Evolutionary conservation across 2,329 filamentous ascomycete genomes (phyloP), one percentile per base, ranked within the genome.

Genomic region (Trichoderma sp.): DNA sequence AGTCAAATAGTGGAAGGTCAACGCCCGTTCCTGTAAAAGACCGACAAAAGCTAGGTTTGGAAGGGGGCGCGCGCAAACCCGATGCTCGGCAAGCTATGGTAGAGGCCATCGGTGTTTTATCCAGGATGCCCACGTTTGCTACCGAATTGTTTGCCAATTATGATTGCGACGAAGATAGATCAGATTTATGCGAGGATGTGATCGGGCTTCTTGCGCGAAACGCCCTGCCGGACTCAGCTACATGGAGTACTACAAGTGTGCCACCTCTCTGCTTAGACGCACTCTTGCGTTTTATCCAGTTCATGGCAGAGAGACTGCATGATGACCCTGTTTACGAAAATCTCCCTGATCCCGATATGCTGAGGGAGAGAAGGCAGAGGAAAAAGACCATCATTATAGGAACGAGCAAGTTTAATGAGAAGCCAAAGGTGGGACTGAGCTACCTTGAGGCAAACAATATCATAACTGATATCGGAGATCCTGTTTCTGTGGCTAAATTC

Each of bases 71-170:
- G 43, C 88, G 96, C 71, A 97, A 96, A 78, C 96, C 96, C 4
- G 96, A 99, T 80, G 94, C 96, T 35, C 88, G 96, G 73, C 96
- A 99, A 83, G 94, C 96, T 37, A 99, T 99, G 96, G 93, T 99
- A 5, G 96, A 99, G 81, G 97, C 92, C 74, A 91, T 99, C 56
- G 94, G 95, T 43, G 94, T 95, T 67, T 84, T 99, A 70, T 92
- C 94, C 47, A 88, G 96, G 53, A 97, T 99, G 84, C 94, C 96
- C 0, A 94, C 90, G 53, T 99, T 96, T 77, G 94, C 98, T 89
- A 89, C 92, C 13, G 96, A 99, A 79, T 85, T 99, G 8, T 99
- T 97, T 77, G 89, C 98, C 80, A 99, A 99, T 79, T 99, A 98
- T 77, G 96, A 99, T 79, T 99, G 95, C 76, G 94, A 98, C 76